Percentiles rank a stretch among this genome's conserved stretches.
Evolutionary conservation across 2,329 filamentous ascomycete genomes (phyloP).

Genomic region (Zymoseptoria pseudotritici): DNA sequence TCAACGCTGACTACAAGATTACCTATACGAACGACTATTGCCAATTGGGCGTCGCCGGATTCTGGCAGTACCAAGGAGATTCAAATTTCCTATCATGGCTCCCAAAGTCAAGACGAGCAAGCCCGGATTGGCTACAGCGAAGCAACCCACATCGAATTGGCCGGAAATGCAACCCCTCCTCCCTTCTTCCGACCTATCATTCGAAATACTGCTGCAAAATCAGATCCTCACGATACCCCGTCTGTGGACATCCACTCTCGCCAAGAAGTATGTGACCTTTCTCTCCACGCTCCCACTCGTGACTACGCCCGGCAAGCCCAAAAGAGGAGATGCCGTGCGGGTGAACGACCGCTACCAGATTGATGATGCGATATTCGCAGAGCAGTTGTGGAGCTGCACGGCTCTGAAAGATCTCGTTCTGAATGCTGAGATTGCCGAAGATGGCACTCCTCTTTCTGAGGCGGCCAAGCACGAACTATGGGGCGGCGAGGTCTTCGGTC

Average conservation of each 20-base stretch:
- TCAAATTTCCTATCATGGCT: slow-evolving; percentile 3
- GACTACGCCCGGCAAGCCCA: slow-evolving; percentile 72
- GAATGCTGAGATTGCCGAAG: slow-evolving; percentile 27
- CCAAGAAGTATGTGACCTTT: slow-evolving; percentile 68
- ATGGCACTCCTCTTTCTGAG: slow-evolving; percentile 24
- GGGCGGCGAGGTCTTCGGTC: slow-evolving; percentile 73
- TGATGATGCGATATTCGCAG: slow-evolving; percentile 66
- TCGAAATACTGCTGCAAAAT: slow-evolving; percentile 50
- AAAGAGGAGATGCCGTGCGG: slow-evolving; percentile 70
- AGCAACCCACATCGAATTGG: slow-evolving; percentile 49
- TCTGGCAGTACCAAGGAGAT: neutral
- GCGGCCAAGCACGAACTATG: slow-evolving; percentile 44
- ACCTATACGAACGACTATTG: neutral
- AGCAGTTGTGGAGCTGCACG: slow-evolving; percentile 68
- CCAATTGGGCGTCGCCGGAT: neutral
- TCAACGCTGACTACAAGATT: neutral
- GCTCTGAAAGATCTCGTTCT: slow-evolving; percentile 57
- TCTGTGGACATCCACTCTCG: slow-evolving; percentile 68
- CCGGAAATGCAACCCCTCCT: slow-evolving; percentile 63
- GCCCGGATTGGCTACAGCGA: neutral
- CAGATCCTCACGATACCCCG: slow-evolving; percentile 68
- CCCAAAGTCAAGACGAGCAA: slow-evolving; percentile 5
- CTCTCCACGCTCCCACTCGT: slow-evolving; percentile 61
- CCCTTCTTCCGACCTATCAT: slow-evolving; percentile 55
- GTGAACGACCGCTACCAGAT: slow-evolving; percentile 88